Evolutionary conservation across 306 rosid species (phyloP).

Genomic region (Citrullus mucosospermus): DNA sequence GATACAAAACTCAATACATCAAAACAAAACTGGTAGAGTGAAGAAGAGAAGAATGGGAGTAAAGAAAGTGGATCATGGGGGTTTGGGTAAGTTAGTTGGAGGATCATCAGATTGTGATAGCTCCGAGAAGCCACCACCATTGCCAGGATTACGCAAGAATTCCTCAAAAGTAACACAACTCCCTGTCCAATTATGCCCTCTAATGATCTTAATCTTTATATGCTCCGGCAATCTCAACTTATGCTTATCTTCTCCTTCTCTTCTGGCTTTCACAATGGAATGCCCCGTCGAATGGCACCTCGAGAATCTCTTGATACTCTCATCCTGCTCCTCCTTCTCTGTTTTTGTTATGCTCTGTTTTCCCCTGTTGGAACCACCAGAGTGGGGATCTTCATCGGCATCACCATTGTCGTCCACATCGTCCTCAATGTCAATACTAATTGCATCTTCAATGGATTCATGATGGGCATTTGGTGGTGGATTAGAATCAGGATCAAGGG

Average conservation of each 20-base stretch:
- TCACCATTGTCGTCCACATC: neutral
- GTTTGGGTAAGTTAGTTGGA: neutral
- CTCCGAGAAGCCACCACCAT: conserved; percentile 26
- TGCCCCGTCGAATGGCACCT: conserved; percentile 72
- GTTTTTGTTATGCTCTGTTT: neutral
- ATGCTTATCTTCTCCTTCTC: conserved; percentile 22
- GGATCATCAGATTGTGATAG: neutral
- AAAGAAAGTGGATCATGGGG: neutral
- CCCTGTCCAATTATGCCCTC: conserved; percentile 26
- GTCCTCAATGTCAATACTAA: conserved; percentile 29
- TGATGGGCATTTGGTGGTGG: neutral
- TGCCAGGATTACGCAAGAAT: conserved; percentile 9
- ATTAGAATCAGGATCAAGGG: neutral
- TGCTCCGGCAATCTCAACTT: conserved; percentile 42
- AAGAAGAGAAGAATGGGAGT: neutral
- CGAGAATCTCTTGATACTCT: conserved; percentile 8
- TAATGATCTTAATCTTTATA: conserved; percentile 18
- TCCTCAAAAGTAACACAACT: conserved; percentile 40
- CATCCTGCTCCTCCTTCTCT: neutral
- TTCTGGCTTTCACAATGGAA: conserved; percentile 35
- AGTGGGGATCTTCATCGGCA: neutral
- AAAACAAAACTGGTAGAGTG: neutral
- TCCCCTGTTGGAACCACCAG: neutral
- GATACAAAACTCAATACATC: neutral
- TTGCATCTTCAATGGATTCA: neutral